phyloP scores from a whole-genome alignment of 345 rosid genomes.

The Citrus trifoliata region DNA sequence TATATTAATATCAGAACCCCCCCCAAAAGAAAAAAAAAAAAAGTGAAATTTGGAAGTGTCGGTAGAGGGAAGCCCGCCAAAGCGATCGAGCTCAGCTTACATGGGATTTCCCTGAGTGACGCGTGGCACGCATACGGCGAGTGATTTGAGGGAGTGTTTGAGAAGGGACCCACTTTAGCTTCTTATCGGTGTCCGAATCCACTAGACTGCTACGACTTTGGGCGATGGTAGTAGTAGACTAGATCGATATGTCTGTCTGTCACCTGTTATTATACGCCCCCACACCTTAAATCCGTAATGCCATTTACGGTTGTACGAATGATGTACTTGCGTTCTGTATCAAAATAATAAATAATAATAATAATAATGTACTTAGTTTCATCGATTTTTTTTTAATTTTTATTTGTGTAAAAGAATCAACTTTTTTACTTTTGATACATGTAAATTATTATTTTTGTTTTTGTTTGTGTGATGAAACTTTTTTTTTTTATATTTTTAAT shows the following conservation, averaged over 20 bases:
- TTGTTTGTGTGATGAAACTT: no score
- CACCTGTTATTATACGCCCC: neutral
- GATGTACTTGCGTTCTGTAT: neutral
- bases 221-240: neutral
- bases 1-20: no score
- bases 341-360: no score
- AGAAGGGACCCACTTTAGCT: slow-evolving; percentile 4
- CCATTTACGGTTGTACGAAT: neutral
- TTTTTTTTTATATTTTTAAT: no score
- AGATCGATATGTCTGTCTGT: neutral
- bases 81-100: no score
- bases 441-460: no score
- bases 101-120: neutral
- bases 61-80: slow-evolving; percentile 2
- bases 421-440: no score
- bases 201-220: neutral
- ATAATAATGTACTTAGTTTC: no score
- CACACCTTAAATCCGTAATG: neutral
- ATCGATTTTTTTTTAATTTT: no score
- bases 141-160: neutral
- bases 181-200: neutral
- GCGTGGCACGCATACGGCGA: slow-evolving; percentile 18
- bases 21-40: no score
- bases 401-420: no score
- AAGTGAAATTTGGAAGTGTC: slow-evolving; percentile 10